Evolutionary conservation across 305 asterid genomes (phyloP), one percentile per base, ranked within the genome.

Genomic region (Salvia sclarea): DNA sequence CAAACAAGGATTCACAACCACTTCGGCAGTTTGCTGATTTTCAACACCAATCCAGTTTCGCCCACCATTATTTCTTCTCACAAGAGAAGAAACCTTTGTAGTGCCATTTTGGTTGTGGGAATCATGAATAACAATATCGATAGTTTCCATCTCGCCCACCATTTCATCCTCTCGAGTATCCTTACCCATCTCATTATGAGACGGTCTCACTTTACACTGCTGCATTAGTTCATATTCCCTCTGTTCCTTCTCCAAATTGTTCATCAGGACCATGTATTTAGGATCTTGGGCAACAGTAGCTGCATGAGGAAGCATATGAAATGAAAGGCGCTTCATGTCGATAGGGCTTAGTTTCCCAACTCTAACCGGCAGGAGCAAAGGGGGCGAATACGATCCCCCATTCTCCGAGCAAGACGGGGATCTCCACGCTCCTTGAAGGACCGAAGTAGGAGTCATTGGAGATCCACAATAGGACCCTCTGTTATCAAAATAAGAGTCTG

Each of bases 371-470:
- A 84, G 40, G 44, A 84, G 82, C 74, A 65, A 58, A 17, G 94
- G 92, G 14, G 95, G 88, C 41, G 94, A 76, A 55, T 80, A 83
- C 22, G 80, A 68, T 17, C 44, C 20, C 61, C 55, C 24, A 48
- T 72, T 80, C 30, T 73, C 84, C n/a, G 75, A 59, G 8, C 67
- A 69, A 24, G 61, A 44, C 40, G 79, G 66, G 45, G 67, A 56
- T 52, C 74, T 79, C 82, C 77, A 72, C 13, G 81, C 60, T 1
- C 71, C 78, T 2, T 91, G 80, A 48, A 94, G 91, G 64, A 90
- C 96, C 0, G 98, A 94, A 61, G 96, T 89, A 12, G 96, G 95
- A 61, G 96, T 89, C n/a, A 72, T 78, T 1, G 98, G 98, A 43
- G 96, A 86, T 38, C 86, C 70, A 40, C 81, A 67, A 64, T 65